A percentile compares a stretch with the other conserved stretches of the same genome.
These are phyloP conservation scores for Penicillium sp. DNA, from an alignment of 2,329 filamentous ascomycete species.

Conservation along the genomic window DNA sequence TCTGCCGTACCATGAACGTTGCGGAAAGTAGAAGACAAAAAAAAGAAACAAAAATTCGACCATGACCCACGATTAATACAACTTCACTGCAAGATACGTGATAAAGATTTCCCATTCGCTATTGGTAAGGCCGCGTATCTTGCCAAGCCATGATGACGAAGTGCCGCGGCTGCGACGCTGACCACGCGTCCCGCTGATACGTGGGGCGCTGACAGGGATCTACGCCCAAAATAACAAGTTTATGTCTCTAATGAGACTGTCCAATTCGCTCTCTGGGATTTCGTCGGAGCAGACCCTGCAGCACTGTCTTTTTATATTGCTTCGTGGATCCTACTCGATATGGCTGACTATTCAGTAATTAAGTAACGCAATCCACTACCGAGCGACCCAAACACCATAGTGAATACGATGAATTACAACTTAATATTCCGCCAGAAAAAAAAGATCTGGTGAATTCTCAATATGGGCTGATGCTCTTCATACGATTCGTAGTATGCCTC, in stretches of 20 bases:
- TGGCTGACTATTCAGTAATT: too few relatives aligned
- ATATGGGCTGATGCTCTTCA: too few relatives aligned
- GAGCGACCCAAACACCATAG: too few relatives aligned
- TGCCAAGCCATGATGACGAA: not conserved
- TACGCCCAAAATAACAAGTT: not conserved
- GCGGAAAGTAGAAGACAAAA: not conserved
- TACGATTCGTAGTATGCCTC: too few relatives aligned
- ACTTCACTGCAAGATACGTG: not conserved
- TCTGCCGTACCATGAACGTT: not conserved
- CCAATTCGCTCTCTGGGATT: not conserved
- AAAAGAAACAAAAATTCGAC: not conserved
- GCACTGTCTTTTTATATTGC: not conserved
- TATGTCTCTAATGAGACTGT: not conserved
- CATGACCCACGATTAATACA: not conserved
- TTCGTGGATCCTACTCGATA: not conserved
- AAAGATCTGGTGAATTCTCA: too few relatives aligned
- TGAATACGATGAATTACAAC: too few relatives aligned
- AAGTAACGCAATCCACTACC: too few relatives aligned
- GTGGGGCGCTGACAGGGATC: not conserved
- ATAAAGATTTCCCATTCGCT: not conserved
- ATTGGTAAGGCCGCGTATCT: not conserved
- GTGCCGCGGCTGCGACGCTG: not conserved
- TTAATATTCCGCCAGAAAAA: too few relatives aligned
- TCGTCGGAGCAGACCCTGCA: not conserved
- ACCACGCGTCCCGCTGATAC: not conserved